Conservation (phyloP, 495 filamentous ascomycete genomes). For the Hyaloscypha bicolor region DNA sequence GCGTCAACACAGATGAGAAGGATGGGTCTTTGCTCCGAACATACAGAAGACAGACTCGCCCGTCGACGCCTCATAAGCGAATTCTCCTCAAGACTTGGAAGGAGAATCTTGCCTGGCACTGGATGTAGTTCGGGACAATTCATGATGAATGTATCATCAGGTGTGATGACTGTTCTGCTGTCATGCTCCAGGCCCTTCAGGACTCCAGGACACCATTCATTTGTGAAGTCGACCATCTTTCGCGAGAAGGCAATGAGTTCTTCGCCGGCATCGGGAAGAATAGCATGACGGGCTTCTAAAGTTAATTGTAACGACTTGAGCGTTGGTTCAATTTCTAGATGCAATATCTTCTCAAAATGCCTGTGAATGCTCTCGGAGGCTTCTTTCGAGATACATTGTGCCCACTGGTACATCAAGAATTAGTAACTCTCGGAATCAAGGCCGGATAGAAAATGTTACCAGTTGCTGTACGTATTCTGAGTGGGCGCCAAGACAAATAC, state of each 20-base stretch:
- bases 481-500: conserved; percentile 1
- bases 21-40: background rate
- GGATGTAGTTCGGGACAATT: conserved; percentile 14
- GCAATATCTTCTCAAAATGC: background rate
- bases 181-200: background rate
- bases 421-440: background rate
- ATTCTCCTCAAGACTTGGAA: background rate
- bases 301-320: conserved; percentile 6
- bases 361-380: background rate
- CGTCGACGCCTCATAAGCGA: background rate
- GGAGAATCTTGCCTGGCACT: background rate
- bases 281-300: conserved; percentile 5
- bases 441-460: conserved; percentile 1
- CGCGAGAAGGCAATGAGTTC: conserved; percentile 2
- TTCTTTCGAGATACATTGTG: background rate
- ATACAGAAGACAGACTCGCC: conserved; percentile 13
- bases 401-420: conserved; percentile 8
- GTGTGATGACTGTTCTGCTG: background rate
- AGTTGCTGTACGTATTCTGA: background rate
- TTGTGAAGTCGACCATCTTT: conserved; percentile 8
- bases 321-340: conserved; percentile 5
- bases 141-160: conserved; percentile 8
- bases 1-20: background rate
- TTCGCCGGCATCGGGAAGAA: conserved; percentile 1
- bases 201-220: conserved; percentile 7